Evolutionary conservation across 140 eudicot genomes (phyloP).

Genomic region (Oenanthe javanica): DNA sequence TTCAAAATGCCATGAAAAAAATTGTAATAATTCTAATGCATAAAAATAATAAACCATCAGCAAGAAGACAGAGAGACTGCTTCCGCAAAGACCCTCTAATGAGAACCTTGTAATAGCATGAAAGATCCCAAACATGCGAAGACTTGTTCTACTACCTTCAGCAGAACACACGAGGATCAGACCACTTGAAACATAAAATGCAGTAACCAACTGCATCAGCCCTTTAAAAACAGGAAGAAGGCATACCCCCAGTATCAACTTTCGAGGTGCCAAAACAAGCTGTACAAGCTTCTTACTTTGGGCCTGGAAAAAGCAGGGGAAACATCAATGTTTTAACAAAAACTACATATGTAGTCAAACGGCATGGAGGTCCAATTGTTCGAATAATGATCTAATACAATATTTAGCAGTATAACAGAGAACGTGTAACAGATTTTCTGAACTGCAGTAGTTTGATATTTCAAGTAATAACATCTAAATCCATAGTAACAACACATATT

Average conservation of each 20-base stretch:
- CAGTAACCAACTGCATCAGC: conserved; percentile 1
- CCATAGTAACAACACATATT: not conserved
- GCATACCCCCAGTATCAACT: conserved; percentile 35
- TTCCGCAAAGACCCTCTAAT: not conserved
- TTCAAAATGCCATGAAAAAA: too few relatives aligned
- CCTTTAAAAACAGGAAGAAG: conserved; percentile 20
- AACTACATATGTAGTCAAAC: conserved; percentile 13
- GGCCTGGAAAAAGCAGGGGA: conserved; percentile 67
- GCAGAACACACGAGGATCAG: conserved; percentile 3
- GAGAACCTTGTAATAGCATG: not conserved
- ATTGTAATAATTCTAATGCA: not conserved
- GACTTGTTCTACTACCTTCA: not conserved
- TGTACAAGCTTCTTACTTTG: conserved; percentile 39
- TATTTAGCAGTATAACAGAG: not conserved
- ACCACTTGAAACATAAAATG: not conserved
- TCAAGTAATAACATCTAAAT: not conserved
- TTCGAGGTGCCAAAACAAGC: conserved; percentile 33
- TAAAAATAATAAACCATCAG: not conserved
- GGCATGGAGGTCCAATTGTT: conserved; percentile 14
- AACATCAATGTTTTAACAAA: conserved; percentile 39
- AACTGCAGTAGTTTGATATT: not conserved
- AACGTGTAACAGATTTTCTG: not conserved
- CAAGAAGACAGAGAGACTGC: not conserved
- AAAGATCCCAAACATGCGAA: not conserved
- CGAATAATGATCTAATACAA: not conserved